Conservation (phyloP, 345 rosid species). For the Brassica carinata region DNA sequence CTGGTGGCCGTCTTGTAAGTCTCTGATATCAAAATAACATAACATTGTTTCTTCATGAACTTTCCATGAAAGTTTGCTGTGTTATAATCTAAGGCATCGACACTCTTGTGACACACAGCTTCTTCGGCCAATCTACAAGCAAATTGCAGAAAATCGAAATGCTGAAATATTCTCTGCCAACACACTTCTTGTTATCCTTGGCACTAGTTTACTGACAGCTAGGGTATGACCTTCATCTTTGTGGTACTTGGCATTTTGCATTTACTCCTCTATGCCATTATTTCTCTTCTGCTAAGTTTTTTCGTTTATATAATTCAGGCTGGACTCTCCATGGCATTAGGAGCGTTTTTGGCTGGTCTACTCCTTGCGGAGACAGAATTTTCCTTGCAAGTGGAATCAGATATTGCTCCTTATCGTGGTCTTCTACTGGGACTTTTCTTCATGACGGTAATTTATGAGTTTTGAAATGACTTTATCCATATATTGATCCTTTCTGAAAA, state of each 20-base stretch:
- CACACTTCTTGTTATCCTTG: conserved; percentile 93
- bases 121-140: conserved; percentile 96
- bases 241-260: conserved; percentile 12
- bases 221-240: conserved; percentile 63
- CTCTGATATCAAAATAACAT: conserved; percentile 28
- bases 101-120: conserved; percentile 52
- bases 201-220: conserved; percentile 98
- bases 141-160: conserved; percentile 95
- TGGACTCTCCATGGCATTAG: conserved; percentile 86
- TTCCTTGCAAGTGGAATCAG: conserved; percentile 99
- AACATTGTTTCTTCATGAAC: conserved; percentile 19
- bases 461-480: neutral
- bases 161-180: conserved; percentile 98
- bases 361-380: conserved; percentile 99
- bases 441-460: conserved; percentile 79
- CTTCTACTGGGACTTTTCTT: conserved; percentile 97
- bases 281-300: neutral
- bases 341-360: conserved; percentile 98
- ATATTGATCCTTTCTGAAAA: conserved; percentile 5
- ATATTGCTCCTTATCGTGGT: conserved; percentile 99
- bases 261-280: neutral
- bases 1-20: conserved; percentile 95
- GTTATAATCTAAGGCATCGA: conserved; percentile 25
- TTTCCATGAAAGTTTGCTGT: conserved; percentile 9
- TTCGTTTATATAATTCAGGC: conserved; percentile 6